These are phyloP conservation scores for Biancaea sappan DNA, from an alignment of 306 rosid species.

Conservation along the genomic window DNA sequence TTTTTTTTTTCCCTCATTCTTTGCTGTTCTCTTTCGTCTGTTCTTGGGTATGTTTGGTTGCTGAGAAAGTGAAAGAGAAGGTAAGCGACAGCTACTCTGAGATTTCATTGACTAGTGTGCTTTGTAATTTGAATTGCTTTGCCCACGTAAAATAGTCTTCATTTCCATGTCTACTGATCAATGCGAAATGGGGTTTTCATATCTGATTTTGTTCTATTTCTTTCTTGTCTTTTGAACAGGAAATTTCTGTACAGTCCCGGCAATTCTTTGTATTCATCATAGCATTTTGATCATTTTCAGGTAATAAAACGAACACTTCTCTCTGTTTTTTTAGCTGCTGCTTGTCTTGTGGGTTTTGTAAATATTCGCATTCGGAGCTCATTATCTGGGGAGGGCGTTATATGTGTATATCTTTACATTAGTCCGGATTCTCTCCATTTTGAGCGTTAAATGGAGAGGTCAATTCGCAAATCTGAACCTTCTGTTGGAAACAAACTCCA, in stretches of 20 bases:
- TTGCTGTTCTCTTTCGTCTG: neutral
- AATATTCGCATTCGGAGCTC: neutral
- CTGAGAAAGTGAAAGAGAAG: constrained; percentile 34
- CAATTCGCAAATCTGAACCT: too few species aligned
- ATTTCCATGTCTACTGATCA: constrained; percentile 25
- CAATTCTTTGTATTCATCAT: constrained; percentile 34
- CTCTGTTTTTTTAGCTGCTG: neutral
- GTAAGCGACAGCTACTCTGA: constrained; percentile 24
- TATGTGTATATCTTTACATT: too few species aligned
- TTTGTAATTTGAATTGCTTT: constrained; percentile 29
- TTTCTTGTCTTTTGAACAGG: constrained; percentile 29
- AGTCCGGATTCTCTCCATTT: too few species aligned
- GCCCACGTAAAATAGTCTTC: neutral
- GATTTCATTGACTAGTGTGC: constrained; percentile 17
- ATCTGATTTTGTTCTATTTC: constrained; percentile 1
- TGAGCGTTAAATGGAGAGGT: too few species aligned
- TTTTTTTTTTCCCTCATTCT: neutral
- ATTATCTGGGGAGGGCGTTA: neutral
- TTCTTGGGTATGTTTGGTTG: constrained; percentile 41
- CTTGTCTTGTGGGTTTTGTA: neutral
- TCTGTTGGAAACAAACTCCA: too few species aligned
- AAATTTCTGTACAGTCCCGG: constrained; percentile 5
- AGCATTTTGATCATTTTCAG: constrained; percentile 40
- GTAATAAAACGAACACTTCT: constrained; percentile 30
- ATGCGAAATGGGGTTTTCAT: constrained; percentile 4